Evolutionary conservation across 148 eudicot genomes (phyloP), one percentile per base, ranked within the genome.

Genomic region (Beta vulgaris): DNA sequence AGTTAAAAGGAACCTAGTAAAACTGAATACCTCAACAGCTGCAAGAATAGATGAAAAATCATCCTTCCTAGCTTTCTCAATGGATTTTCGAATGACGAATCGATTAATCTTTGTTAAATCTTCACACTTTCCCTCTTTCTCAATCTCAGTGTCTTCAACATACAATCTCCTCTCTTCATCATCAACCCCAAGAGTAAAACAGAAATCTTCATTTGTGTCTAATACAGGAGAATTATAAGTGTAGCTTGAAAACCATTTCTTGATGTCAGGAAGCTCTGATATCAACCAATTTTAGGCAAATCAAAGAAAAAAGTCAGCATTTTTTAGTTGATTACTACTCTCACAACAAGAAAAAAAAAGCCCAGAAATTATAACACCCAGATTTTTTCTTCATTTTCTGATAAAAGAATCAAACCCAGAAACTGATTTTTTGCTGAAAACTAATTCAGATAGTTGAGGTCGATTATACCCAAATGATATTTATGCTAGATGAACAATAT

Each of bases 211-310:
- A 51, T 73, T 60, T 19, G 87, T 71, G 76, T 79, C 78, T 73
- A 89, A 58, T 72, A 55, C 87, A 19, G 91, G 91, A 54, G 98
- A 91, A 76, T 88, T 85, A 44, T 91, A 91, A 8, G 57, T 83
- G 76, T 93, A 93, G 87, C 92, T 91, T 57, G 93, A 81, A 83
- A 89, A 91, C 96, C 91, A 87, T 37, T 91, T 84, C 68, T 48
- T 82, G 29, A 91, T 84, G 64, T 89, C 83, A 73, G 84, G 89
- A 58, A 90, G 85, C 75, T 91, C 97, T 91, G 69, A 72, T 46
- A 55, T 68, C n/a, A 76, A 44, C 55, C 82, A 57, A 75, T 70
- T 19, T 31, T 19, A 25, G 7, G 36, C 42, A 64, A 48, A 65
- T 12, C 43, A 8, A 54, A 0, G 60, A 43, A 54, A 15, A 36